Evolutionary conservation across 1,139 yeast genomes (phyloP), one percentile per base, ranked within the genome.

Genomic region (Candida buenavistaensis): DNA sequence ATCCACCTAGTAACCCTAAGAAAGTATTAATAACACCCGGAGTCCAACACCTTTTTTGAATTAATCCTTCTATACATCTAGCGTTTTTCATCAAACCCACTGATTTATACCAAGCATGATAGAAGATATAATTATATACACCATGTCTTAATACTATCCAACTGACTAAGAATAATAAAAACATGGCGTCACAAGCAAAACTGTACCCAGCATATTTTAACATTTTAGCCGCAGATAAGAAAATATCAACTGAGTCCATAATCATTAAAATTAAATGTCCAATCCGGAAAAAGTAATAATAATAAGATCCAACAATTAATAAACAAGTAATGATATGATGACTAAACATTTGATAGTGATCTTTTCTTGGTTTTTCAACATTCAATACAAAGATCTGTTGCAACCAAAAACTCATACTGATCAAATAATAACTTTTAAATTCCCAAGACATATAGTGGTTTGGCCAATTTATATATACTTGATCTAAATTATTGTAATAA

Each of bases 241-340:
- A 66, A 28, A 82, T 76, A 55, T 89, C 97, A 30, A 81, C 94
- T 23, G 80, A 67, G 59, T 89, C 96, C 96, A 89, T 88, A 44
- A 86, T 64, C 47, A 82, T 72, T 48, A 87, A 62, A 32, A 89
- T 82, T 29, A 82, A 74, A 58, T 87, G 87, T 21, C 97, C 97
- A 38, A 87, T 76, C 29, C 89, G 72, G 25, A 82, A 78, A 57
- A 78, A 84, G 59, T 84, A 80, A 53, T 77, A 80, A 51, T 71
- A 70, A 57, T 88, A 89, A 2, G 94, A 82, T 1, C 94, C 94
- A 14, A 74, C 59, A 28, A 85, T 72, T 40, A 89, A 69, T 20
- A 69, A 50, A 49, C 82, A 73, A 1, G 97, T 89, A 37, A 89
- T 81, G 36, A 89, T 79, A 59, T 89, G 97, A 56, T 89, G 97